These are phyloP conservation scores for Citrus trifoliata DNA, from an alignment of 345 rosid species.

Conservation along the genomic window DNA sequence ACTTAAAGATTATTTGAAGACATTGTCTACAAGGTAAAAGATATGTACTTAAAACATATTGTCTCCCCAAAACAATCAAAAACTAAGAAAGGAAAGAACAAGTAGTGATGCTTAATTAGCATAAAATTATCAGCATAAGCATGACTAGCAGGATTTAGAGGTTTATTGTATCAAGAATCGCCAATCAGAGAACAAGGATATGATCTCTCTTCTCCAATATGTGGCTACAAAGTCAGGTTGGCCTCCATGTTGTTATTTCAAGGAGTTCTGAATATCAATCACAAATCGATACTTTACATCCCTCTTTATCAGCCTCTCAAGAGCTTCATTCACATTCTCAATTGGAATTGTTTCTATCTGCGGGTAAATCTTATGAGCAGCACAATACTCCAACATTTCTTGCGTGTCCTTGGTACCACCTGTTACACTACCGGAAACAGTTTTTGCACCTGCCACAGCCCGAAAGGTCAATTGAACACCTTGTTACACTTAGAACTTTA, in stretches of 20 bases:
- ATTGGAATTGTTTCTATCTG: slow-evolving; percentile 67
- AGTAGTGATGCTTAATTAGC: neutral
- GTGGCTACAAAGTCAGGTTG: neutral
- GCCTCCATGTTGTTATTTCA: slow-evolving; percentile 35
- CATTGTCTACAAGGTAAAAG: neutral
- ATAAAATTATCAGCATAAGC: neutral
- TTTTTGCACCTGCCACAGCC: slow-evolving; percentile 55
- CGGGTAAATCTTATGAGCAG: slow-evolving; percentile 69
- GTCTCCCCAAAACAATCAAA: neutral
- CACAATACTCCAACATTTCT: slow-evolving; percentile 83
- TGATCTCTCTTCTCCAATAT: neutral
- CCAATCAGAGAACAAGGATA: neutral
- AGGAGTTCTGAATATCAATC: slow-evolving; percentile 68
- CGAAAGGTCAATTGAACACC: neutral
- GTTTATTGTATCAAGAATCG: neutral
- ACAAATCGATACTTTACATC: slow-evolving; percentile 85
- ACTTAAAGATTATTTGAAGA: neutral
- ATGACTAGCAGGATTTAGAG: neutral
- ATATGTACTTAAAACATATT: neutral
- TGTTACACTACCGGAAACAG: slow-evolving; percentile 55
- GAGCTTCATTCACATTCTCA: slow-evolving; percentile 63
- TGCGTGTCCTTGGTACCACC: slow-evolving; percentile 74
- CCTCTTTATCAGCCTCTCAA: slow-evolving; percentile 68
- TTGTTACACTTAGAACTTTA: neutral
- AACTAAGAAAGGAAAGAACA: neutral